These are phyloP conservation scores for Trypanosoma theileri DNA, from an alignment of 208 protist genomes.

Conservation along the genomic window DNA sequence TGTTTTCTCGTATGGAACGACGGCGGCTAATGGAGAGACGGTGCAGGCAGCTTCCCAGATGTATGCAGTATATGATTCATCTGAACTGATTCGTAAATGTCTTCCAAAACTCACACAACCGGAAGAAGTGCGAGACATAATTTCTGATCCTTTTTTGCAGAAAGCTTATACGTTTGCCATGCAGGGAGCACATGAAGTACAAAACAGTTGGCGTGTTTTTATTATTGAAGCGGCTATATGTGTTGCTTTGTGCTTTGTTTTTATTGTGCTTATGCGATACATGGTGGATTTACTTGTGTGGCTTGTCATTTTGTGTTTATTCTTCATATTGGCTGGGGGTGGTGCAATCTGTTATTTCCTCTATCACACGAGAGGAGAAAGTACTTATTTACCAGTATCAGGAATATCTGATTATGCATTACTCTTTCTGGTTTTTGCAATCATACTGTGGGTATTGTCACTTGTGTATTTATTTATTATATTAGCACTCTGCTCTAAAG, in stretches of 20 bases:
- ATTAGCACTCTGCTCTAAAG: conserved; percentile 39
- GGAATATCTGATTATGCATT: conserved; percentile 14
- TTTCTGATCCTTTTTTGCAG: conserved; percentile 11
- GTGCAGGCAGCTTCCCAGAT: conserved; percentile 1
- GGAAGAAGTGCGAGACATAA: conserved; percentile 2
- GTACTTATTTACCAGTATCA: neutral
- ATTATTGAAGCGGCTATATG: conserved; percentile 11
- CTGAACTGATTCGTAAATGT: conserved; percentile 18
- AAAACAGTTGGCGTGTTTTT: conserved; percentile 27
- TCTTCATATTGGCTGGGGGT: conserved; percentile 16
- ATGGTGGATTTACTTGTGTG: conserved; percentile 30
- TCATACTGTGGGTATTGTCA: conserved; percentile 20
- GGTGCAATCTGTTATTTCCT: conserved; percentile 21
- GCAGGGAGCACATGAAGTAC: conserved; percentile 24
- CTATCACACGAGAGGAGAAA: conserved; percentile 26
- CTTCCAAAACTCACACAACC: conserved; percentile 18
- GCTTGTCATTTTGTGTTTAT: conserved; percentile 13
- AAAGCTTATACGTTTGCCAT: conserved; percentile 17
- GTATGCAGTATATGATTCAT: conserved; percentile 25
- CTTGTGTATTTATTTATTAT: conserved; percentile 39
- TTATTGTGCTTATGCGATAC: conserved; percentile 30
- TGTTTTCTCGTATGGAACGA: conserved; percentile 36
- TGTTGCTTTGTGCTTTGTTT: conserved; percentile 32
- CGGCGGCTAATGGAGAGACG: neutral
- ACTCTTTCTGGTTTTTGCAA: conserved; percentile 17